A percentile compares a stretch with the other conserved stretches of the same genome.
Evolutionary conservation across 129 eudicot genomes (phyloP).

Genomic region (Lonicera japonica): DNA sequence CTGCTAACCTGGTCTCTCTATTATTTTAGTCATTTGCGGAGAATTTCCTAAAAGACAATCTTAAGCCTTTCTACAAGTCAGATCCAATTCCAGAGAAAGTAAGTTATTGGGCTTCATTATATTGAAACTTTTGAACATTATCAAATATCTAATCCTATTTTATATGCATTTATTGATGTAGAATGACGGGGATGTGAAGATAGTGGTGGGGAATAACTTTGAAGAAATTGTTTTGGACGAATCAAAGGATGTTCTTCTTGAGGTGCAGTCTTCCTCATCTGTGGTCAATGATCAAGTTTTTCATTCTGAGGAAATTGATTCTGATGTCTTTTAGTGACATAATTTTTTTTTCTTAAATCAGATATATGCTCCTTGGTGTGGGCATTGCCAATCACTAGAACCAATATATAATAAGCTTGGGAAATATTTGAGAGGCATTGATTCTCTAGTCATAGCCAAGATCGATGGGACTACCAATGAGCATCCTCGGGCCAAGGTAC

Average conservation of each 20-base stretch:
- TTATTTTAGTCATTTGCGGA: conserved; percentile 54
- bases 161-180: conserved; percentile 16
- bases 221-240: conserved; percentile 87
- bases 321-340: not conserved
- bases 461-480: conserved; percentile 89
- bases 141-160: not conserved
- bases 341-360: conserved; percentile 7
- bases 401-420: conserved; percentile 77
- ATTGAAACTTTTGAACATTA: not conserved
- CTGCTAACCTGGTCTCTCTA: not conserved
- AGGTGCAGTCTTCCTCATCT: conserved; percentile 39
- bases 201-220: conserved; percentile 88
- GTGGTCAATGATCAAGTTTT: not conserved
- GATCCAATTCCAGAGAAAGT: conserved; percentile 90
- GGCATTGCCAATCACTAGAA: conserved; percentile 72
- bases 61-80: conserved; percentile 71
- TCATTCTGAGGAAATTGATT: not conserved
- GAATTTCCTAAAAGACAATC: conserved; percentile 63
- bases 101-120: conserved; percentile 24
- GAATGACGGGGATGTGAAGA: conserved; percentile 90
- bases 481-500: conserved; percentile 82
- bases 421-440: conserved; percentile 50
- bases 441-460: conserved; percentile 75
- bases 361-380: conserved; percentile 93
- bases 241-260: conserved; percentile 92